Base-by-base conservation (phyloP, 2,329 filamentous ascomycete species). In the Fusarium napiforme region DNA sequence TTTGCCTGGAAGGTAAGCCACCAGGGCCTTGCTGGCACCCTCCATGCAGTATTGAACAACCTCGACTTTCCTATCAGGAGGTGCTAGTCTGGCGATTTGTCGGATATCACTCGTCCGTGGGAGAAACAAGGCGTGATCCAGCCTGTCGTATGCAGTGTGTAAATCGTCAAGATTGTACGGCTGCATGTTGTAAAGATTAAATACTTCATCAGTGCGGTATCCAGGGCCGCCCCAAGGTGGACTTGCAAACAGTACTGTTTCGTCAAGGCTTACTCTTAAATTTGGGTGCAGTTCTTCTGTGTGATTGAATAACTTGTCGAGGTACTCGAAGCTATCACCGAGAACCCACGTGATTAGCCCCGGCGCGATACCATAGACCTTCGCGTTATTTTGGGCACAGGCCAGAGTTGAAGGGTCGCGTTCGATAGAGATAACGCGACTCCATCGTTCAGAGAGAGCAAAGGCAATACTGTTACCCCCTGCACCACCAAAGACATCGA, bases 381-480 rank as follows among this genome's bases (percentile, higher is more conserved):
- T 86, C 12, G 96, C 95, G 80, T 99, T 99, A 81, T 97, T 91
- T 84, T 97, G 95, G 32, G 95, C 96, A 82, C 97, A 99, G 50
- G 92, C 91, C 11, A 99, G 87, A 2, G 93, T 94, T 15, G 91
- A 88, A 7, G 91, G 86, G 78, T 98, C 92, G 76, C 92, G 93
- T 83, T 99, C 96, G 75, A 99, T 92, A 46, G 93, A 94, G 79
- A 98, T 94, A 72, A 99, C 90, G 72, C 90, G 91, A 58, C 91
- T 89, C 93, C 94, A 99, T 72, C 91, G 90, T 26, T 88, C 90
- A 1, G 92, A 93, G 15, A 91, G 88, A 23, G 96, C 96, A 77
- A 99, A 97, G n/a, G 95, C 94, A 76, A 99, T 98, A 30, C 93
- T 90, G 81, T 99, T 99, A 61, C 95, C 96, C 42, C 97, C 96